Evolutionary conservation across 208 protist genomes (phyloP), one percentile per base, ranked within the genome.

Genomic region (Leishmania braziliensis): DNA sequence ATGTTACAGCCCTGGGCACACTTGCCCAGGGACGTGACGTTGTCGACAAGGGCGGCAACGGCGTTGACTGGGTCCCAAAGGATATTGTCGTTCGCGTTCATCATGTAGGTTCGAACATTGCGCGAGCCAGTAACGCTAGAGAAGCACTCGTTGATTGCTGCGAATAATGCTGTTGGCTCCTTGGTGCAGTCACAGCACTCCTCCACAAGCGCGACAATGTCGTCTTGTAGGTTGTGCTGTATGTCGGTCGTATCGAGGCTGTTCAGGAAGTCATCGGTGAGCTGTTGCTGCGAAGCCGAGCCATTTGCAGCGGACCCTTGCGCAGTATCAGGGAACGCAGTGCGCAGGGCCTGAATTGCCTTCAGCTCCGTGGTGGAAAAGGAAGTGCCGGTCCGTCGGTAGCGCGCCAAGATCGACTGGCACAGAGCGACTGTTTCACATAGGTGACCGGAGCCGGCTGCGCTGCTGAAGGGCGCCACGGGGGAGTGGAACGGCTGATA

Each of bases 341-440:
- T 72, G 4, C 39, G 66, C 66, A 87, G 69, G 3, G 75, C 58
- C 48, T 81, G 54, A 50, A 94, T 83, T 54, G 86, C 88, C 58
- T 91, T 95, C 54, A 91, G 81, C 82, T 94, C 90, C 8, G 78
- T 84, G 20, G 76, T 2, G 36, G 90, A 86, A 79, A 91, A 91
- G 62, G 56, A 60, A 12, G 81, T 84, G 2, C 83, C 85, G 53
- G 77, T 87, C 72, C 93, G 89, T 20, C 90, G 80, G 81, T 96
- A 96, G 36, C 93, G 90, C 36, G 80, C 76, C 8, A 96, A 70
- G 62, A 96, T 94, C 26, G 90, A 90, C 78, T 96, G 89, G 74
- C 90, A 92, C n/a, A 96, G 89, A 0, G 88, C 78, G 5, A 96
- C 80, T 1, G 93, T 88, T 77, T 96, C 93, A 78, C 90, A 90